Conservation (phyloP, 1,284 basidiomycete genomes). For the Sutorius eximius region DNA sequence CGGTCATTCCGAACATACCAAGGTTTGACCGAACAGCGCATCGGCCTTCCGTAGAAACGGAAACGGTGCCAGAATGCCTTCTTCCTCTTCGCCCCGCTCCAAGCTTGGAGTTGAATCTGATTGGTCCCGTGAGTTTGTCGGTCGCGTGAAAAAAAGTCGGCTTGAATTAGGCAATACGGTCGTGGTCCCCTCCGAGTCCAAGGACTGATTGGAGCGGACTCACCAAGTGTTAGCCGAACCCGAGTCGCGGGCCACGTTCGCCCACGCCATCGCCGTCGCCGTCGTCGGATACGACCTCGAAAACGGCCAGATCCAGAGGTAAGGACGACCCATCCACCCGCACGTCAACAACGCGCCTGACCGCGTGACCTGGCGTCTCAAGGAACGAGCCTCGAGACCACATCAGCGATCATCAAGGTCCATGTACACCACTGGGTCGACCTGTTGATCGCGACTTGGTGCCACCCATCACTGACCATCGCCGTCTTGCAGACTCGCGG, state of each 20-base stretch:
- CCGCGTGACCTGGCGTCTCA: too few species aligned
- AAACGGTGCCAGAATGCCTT: neutral
- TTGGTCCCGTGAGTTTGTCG: slow-evolving; percentile 3
- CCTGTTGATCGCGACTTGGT: slow-evolving; percentile 8
- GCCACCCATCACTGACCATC: slow-evolving; percentile 3
- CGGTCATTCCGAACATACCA: too few species aligned
- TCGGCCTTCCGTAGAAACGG: neutral
- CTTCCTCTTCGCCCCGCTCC: neutral
- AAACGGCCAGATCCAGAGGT: too few species aligned
- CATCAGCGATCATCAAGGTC: neutral
- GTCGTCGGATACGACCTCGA: too few species aligned
- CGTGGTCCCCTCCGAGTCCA: too few species aligned
- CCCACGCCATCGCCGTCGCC: too few species aligned
- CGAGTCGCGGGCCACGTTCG: too few species aligned
- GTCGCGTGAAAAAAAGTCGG: slow-evolving; percentile 11
- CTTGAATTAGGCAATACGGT: slow-evolving; percentile 11
- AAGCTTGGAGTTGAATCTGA: neutral
- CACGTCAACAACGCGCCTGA: too few species aligned
- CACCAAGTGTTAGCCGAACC: too few species aligned
- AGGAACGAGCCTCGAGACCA: neutral
- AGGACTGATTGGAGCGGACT: too few species aligned
- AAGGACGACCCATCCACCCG: too few species aligned
- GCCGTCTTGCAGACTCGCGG: slow-evolving; percentile 7
- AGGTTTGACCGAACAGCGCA: too few species aligned
- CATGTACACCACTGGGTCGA: slow-evolving; percentile 8